Percentiles rank a stretch among this genome's conserved stretches.
Conservation (phyloP, 2,329 filamentous ascomycete genomes). For the Fusarium albosuccineum region DNA sequence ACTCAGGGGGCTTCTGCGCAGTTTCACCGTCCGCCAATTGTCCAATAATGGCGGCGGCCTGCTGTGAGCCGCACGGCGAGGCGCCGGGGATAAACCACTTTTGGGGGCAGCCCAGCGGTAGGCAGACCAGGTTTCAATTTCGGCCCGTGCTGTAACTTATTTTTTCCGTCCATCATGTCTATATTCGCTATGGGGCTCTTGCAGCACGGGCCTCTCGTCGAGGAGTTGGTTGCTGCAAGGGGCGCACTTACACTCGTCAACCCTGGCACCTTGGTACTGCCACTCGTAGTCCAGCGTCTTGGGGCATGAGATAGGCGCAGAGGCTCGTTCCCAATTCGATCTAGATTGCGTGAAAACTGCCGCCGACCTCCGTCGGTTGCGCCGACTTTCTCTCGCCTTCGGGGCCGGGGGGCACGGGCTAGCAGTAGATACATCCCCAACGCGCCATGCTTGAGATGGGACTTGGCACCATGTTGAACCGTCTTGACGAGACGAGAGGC, state of each 20-base stretch:
- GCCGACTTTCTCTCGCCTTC: slow-evolving; percentile 2
- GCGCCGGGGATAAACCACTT: slow-evolving; percentile 6
- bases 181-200: slow-evolving; percentile 24
- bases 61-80: slow-evolving; percentile 41
- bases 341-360: slow-evolving; percentile 30
- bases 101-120: slow-evolving; percentile 6
- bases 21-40: slow-evolving; percentile 31
- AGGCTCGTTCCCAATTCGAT: slow-evolving; percentile 20
- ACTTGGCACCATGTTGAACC: slow-evolving; percentile 22
- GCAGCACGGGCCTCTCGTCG: background rate
- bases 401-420: background rate
- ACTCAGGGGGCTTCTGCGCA: slow-evolving; percentile 6
- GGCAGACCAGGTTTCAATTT: slow-evolving; percentile 31
- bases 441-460: slow-evolving; percentile 31
- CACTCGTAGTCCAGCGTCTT: background rate
- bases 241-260: background rate
- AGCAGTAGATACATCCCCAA: slow-evolving; percentile 21
- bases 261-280: background rate
- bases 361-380: background rate
- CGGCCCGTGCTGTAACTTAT: slow-evolving; percentile 16
- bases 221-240: slow-evolving; percentile 12
- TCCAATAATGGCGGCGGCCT: slow-evolving; percentile 30
- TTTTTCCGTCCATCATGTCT: slow-evolving; percentile 43
- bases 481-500: slow-evolving; percentile 20
- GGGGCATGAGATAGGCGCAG: slow-evolving; percentile 14